Base-by-base conservation (phyloP, 371 early-diverging fungal genomes). In the Syncephalastrum monosporum region DNA sequence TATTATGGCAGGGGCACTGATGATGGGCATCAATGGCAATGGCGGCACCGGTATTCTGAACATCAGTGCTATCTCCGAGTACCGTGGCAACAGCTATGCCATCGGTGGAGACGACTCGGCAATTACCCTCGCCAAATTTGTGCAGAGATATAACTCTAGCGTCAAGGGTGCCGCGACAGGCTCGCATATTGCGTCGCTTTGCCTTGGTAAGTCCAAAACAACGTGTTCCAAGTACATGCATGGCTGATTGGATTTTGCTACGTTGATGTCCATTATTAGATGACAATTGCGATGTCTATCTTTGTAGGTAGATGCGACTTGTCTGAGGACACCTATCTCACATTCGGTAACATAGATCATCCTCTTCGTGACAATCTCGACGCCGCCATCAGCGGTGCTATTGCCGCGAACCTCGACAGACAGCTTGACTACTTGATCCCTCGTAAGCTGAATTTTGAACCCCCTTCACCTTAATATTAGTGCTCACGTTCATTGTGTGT, bases 81-180 rank as follows among this genome's bases (percentile, higher is more conserved):
- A 68, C 33, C 71, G 80, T 56, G 77, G 77, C 8, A 49, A 77
- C n/a, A 75, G 75, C 47, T 80, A 67, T 53, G 63, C 65, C 27
- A 66, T 66, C 23, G 80, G 80, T 50, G 80, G 80, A 15, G 74
- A 80, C 43, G 24, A 42, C 15, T 59, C 56, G 52, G 75, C 77
- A 4, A 43, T 67, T 1, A 74, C 75, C 4, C 23, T 80, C 15
- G 69, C 77, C 3, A 75, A 71, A 23, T 64, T 69, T 44, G 46
- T 77, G 23, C 68, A 73, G 42, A 56, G 69, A 50, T 80, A 71
- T 59, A 69, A 64, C 29, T 56, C 71, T 0, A 51, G 47, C 10
- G 23, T 77, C 4, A 60, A 49, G 45, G 80, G 80, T 13, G 54
- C 66, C 25, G 69, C 77, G 14, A 13, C 56, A 6, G 80, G 75